These are phyloP conservation scores for Fusarium goolgardi DNA, from an alignment of 2,329 filamentous ascomycete genomes.

Conservation along the genomic window DNA sequence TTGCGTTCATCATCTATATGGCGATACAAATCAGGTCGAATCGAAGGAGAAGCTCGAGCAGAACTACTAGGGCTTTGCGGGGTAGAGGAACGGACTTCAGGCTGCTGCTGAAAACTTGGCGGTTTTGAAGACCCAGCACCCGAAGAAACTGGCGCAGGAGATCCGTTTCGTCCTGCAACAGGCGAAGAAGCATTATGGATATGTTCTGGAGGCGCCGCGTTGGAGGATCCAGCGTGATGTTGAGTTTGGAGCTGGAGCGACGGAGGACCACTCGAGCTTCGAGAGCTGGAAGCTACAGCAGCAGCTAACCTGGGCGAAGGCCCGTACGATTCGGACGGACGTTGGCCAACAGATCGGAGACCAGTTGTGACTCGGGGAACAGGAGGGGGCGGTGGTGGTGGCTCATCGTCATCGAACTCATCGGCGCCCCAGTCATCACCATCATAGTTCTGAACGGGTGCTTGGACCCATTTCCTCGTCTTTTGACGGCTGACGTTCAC, in stretches of 20 bases:
- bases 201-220: constrained; percentile 21
- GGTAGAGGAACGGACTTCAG: constrained; percentile 43
- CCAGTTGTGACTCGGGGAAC: constrained; percentile 45
- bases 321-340: constrained; percentile 44
- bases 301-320: constrained; percentile 44
- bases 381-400: constrained; percentile 51
- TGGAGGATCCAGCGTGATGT: constrained; percentile 14
- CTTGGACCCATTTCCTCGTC: constrained; percentile 95
- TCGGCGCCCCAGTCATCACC: constrained; percentile 92
- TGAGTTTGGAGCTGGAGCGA: constrained; percentile 47
- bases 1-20: constrained; percentile 72
- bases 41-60: constrained; percentile 68
- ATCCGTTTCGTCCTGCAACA: constrained; percentile 30
- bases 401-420: constrained; percentile 69
- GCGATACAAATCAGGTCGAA: constrained; percentile 82
- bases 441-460: constrained; percentile 86
- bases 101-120: constrained; percentile 35
- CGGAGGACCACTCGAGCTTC: constrained; percentile 43
- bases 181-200: constrained; percentile 31
- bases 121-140: constrained; percentile 30
- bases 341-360: constrained; percentile 50
- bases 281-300: constrained; percentile 43
- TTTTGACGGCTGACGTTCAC: constrained; percentile 89
- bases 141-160: constrained; percentile 36
- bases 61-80: constrained; percentile 42